phyloP scores from a whole-genome alignment of 2,329 filamentous ascomycete genomes.

The Phaeosphaeria sp. region DNA sequence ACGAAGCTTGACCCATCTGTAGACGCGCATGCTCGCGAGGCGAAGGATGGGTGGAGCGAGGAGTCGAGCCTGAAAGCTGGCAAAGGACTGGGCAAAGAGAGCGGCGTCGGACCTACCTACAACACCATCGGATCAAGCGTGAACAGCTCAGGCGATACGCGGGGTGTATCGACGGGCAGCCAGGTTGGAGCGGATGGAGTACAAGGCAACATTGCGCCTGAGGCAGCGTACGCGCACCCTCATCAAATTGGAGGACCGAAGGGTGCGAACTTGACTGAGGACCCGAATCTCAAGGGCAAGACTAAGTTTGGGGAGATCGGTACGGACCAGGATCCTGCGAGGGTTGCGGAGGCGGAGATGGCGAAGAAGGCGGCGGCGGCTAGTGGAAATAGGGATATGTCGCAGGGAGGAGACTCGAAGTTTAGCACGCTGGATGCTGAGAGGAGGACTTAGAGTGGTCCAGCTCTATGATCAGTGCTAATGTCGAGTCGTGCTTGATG shows the following conservation, averaged over 20 bases:
- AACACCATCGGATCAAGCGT: constrained; percentile 23
- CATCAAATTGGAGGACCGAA: constrained; percentile 54
- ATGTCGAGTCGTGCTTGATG: no score
- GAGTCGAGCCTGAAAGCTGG: constrained; percentile 50
- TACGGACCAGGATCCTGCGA: constrained; percentile 61
- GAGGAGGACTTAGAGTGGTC: constrained; percentile 3
- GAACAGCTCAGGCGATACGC: constrained; percentile 37
- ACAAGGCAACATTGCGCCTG: constrained; percentile 42
- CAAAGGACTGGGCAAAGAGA: constrained; percentile 45
- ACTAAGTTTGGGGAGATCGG: constrained; percentile 56
- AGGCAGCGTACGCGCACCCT: constrained; percentile 44
- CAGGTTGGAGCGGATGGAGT: constrained; percentile 38
- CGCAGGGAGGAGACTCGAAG: constrained; percentile 26
- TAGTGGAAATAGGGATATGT: constrained; percentile 24
- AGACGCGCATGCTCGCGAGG: constrained; percentile 55
- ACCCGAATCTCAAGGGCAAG: constrained; percentile 32
- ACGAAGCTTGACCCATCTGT: constrained; percentile 57
- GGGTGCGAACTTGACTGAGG: constrained; percentile 60
- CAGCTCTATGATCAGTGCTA: not conserved
- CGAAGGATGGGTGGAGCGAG: constrained; percentile 48
- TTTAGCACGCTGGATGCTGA: constrained; percentile 29
- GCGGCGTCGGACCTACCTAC: constrained; percentile 46
- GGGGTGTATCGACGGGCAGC: constrained; percentile 30
- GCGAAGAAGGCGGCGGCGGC: constrained; percentile 43
- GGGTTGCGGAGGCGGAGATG: constrained; percentile 53